These are phyloP conservation scores for Zymoseptoria crescenta DNA, from an alignment of 2,329 filamentous ascomycete species.

Conservation along the genomic window DNA sequence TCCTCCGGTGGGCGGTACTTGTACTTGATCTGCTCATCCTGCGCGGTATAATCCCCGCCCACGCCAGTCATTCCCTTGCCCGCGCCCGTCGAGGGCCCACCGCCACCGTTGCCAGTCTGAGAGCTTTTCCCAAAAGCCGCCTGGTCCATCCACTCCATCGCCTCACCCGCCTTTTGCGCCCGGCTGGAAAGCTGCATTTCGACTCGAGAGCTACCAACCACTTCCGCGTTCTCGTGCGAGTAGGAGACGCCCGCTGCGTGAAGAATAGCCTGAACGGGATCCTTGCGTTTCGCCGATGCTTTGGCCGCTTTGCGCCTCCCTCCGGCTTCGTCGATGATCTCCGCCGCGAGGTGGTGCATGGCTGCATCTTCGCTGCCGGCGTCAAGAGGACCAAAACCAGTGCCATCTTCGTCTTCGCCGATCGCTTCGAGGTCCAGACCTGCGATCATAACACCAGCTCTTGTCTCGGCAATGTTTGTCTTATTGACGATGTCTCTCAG, in stretches of 20 bases:
- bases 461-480: slow-evolving; percentile 91
- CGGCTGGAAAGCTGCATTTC: slow-evolving; percentile 74
- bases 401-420: slow-evolving; percentile 42
- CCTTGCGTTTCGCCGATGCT: slow-evolving; percentile 40
- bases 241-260: slow-evolving; percentile 85
- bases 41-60: background rate
- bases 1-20: slow-evolving; percentile 65
- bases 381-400: slow-evolving; percentile 27
- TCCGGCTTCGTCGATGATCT: slow-evolving; percentile 40
- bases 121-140: slow-evolving; percentile 26
- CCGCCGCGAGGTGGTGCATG: slow-evolving; percentile 63
- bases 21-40: slow-evolving; percentile 40
- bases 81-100: slow-evolving; percentile 18
- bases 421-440: slow-evolving; percentile 67
- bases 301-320: slow-evolving; percentile 31
- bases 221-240: slow-evolving; percentile 92
- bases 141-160: slow-evolving; percentile 44
- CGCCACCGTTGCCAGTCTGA: slow-evolving; percentile 41
- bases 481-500: slow-evolving; percentile 96
- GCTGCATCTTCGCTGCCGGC: slow-evolving; percentile 54
- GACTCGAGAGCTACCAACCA: slow-evolving; percentile 85
- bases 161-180: slow-evolving; percentile 56
- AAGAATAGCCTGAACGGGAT: slow-evolving; percentile 83
- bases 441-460: slow-evolving; percentile 72
- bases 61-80: slow-evolving; percentile 1